A percentile compares a stretch with the other conserved stretches of the same genome.
These are phyloP conservation scores for Lodderomyces theae DNA, from an alignment of 1,139 yeast genomes.

Conservation along the genomic window DNA sequence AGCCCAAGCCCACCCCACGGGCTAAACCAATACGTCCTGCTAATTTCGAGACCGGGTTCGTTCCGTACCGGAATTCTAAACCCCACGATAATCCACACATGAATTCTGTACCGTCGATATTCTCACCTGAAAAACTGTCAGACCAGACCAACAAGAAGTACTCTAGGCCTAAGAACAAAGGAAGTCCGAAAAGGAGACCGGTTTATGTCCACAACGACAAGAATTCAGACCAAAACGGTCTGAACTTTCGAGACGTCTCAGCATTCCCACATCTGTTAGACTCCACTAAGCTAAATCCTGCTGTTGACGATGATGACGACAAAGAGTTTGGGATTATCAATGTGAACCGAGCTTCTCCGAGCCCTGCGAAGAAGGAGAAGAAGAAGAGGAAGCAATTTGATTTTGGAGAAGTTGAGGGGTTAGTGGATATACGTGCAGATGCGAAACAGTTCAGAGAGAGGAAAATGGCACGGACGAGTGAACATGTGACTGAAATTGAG, in stretches of 20 bases:
- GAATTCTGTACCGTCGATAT: background rate
- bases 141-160: no score
- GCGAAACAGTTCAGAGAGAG: conserved; percentile 14
- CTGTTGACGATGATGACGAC: conserved; percentile 4
- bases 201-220: background rate
- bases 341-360: conserved; percentile 4
- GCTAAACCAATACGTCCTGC: background rate
- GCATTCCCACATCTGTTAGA: background rate
- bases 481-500: no score
- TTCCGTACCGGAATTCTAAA: background rate
- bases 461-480: no score
- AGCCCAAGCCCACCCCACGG: background rate
- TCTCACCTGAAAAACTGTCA: background rate
- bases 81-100: background rate
- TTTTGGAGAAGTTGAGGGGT: conserved; percentile 9
- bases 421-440: conserved; percentile 12
- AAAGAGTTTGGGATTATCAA: conserved; percentile 8
- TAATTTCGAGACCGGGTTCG: background rate
- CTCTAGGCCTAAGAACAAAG: no score
- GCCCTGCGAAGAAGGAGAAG: conserved; percentile 3
- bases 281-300: background rate
- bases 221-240: background rate
- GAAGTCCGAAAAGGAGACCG: background rate
- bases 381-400: background rate
- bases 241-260: background rate